phyloP scores from a whole-genome alignment of 768 basidiomycete genomes.

The Panaeolus cyanescens region DNA sequence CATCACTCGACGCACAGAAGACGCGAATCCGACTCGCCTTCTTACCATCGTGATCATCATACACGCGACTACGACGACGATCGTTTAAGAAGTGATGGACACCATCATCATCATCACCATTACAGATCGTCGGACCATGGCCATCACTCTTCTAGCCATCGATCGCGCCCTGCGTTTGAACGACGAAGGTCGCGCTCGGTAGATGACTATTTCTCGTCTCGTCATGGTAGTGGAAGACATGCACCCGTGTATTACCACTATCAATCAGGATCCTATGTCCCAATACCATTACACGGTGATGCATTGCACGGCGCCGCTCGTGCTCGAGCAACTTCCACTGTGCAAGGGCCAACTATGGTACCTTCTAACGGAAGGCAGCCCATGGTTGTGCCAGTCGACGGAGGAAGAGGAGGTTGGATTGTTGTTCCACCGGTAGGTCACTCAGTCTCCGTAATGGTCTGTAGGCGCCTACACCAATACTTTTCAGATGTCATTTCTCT shows the following conservation, averaged over 20 bases:
- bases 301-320: not conserved
- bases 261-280: not conserved
- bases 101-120: not conserved
- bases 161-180: not conserved
- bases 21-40: not conserved
- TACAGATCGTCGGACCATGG: not conserved
- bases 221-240: not conserved
- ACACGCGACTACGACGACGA: not conserved
- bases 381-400: not conserved
- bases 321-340: not conserved
- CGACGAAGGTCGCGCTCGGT: not conserved
- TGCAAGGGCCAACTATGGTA: not conserved
- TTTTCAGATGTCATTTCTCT: not conserved
- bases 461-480: not conserved
- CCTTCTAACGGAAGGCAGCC: not conserved
- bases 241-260: not conserved
- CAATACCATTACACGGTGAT: not conserved
- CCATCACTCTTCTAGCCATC: not conserved
- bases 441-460: not conserved
- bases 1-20: not conserved
- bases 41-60: not conserved
- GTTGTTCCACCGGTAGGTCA: not conserved
- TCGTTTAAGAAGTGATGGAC: not conserved
- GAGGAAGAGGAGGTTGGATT: not conserved
- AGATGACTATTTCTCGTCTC: not conserved